phyloP scores from a whole-genome alignment of 106 monocot species.

The Dendrobium officinale region DNA sequence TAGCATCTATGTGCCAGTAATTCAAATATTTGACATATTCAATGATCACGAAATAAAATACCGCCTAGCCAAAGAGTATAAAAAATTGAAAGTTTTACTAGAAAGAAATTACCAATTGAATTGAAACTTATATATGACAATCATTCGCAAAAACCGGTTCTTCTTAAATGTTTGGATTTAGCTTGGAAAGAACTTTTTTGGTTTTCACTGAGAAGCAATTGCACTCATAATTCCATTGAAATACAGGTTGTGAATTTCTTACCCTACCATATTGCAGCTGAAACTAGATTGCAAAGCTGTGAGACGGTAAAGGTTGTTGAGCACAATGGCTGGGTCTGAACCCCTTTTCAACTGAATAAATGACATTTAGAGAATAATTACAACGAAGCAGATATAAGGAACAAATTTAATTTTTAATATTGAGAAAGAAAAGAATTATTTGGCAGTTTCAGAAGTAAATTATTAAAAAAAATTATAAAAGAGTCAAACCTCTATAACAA shows the following conservation, averaged over 20 bases:
- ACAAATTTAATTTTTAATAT: not conserved
- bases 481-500: slow-evolving; percentile 85
- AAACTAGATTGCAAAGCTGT: slow-evolving; percentile 96
- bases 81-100: not conserved
- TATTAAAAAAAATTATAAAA: not conserved
- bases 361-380: slow-evolving; percentile 1
- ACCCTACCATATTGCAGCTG: slow-evolving; percentile 99
- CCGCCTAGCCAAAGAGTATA: not conserved
- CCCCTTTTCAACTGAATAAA: slow-evolving; percentile 73
- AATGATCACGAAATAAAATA: not conserved
- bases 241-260: slow-evolving; percentile 23
- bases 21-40: not conserved
- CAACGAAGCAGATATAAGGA: not conserved
- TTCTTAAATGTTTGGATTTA: not conserved
- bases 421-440: not conserved
- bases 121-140: not conserved
- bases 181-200: not conserved
- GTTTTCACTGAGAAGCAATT: not conserved
- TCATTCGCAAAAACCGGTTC: not conserved
- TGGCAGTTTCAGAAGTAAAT: not conserved
- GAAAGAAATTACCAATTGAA: not conserved
- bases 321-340: slow-evolving; percentile 67
- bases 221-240: not conserved
- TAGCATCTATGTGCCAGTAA: not conserved
- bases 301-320: slow-evolving; percentile 88